Percentiles rank a stretch among this genome's conserved stretches.
Conservation (phyloP, 495 filamentous ascomycete species). For the Aspergillus steynii region DNA sequence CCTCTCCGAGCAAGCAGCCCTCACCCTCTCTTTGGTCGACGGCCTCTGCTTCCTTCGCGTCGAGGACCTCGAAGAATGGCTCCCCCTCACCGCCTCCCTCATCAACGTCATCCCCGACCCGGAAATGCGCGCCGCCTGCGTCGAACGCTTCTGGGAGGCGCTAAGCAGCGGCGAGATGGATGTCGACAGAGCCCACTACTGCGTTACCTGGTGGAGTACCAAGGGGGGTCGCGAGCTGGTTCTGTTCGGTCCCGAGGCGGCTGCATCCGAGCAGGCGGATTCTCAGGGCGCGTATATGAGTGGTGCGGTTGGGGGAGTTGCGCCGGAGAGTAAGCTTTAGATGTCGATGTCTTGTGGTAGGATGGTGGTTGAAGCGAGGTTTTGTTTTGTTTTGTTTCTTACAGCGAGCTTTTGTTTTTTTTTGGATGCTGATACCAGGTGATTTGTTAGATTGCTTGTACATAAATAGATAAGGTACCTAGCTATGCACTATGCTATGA, state of each 20-base stretch:
- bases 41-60: slow-evolving; percentile 73
- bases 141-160: slow-evolving; percentile 81
- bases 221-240: slow-evolving; percentile 66
- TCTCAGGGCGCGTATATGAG: slow-evolving; percentile 55
- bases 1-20: slow-evolving; percentile 78
- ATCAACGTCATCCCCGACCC: slow-evolving; percentile 62
- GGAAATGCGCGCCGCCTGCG: slow-evolving; percentile 62
- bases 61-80: slow-evolving; percentile 71
- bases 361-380: not conserved
- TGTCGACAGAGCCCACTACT: slow-evolving; percentile 76
- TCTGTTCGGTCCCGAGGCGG: slow-evolving; percentile 52
- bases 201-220: slow-evolving; percentile 85
- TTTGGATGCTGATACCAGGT: not conserved
- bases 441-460: slow-evolving; percentile 12
- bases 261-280: slow-evolving; percentile 20
- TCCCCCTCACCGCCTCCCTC: slow-evolving; percentile 68
- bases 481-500: not conserved
- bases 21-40: slow-evolving; percentile 80
- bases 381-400: not conserved
- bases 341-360: not conserved
- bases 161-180: slow-evolving; percentile 89
- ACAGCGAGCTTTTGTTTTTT: not conserved
- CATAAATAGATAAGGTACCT: slow-evolving; percentile 6
- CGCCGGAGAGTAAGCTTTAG: slow-evolving; percentile 46
- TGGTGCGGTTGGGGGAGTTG: slow-evolving; percentile 51